phyloP scores from a whole-genome alignment of 2,329 filamentous ascomycete species.

The Aspergillus novofumigatus region DNA sequence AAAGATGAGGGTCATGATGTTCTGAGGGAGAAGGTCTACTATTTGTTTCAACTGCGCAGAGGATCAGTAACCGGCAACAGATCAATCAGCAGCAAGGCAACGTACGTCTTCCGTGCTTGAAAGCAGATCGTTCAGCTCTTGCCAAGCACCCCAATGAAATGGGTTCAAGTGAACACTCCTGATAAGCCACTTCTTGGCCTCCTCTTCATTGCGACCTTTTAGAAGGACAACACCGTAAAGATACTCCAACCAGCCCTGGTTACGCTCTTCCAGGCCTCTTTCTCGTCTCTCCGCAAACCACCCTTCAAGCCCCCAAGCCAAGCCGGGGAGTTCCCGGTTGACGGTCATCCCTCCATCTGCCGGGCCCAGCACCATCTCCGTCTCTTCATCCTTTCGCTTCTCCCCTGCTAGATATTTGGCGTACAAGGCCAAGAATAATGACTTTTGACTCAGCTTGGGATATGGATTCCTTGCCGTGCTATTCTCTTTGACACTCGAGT shows the following conservation, averaged over 20 bases:
- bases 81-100: conserved; percentile 14
- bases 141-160: conserved; percentile 97
- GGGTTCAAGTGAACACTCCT: conserved; percentile 83
- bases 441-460: conserved; percentile 73
- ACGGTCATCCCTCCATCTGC: conserved; percentile 78
- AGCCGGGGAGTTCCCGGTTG: conserved; percentile 77
- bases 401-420: conserved; percentile 90
- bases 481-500: conserved; percentile 34
- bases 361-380: conserved; percentile 94
- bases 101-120: conserved; percentile 75
- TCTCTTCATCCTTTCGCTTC: conserved; percentile 93
- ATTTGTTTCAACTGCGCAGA: conserved; percentile 63
- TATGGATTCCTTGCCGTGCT: conserved; percentile 36
- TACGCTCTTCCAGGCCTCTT: conserved; percentile 56
- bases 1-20: conserved; percentile 92
- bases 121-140: conserved; percentile 80
- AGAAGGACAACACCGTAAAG: conserved; percentile 82
- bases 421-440: conserved; percentile 86
- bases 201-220: conserved; percentile 83
- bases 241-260: conserved; percentile 87
- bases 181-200: conserved; percentile 82
- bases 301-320: conserved; percentile 70
- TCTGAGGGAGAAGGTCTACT: conserved; percentile 70
- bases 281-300: conserved; percentile 70
- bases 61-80: conserved; percentile 14